These are phyloP conservation scores for Amylocarpus encephaloides DNA, from an alignment of 2,329 filamentous ascomycete genomes.

Conservation along the genomic window DNA sequence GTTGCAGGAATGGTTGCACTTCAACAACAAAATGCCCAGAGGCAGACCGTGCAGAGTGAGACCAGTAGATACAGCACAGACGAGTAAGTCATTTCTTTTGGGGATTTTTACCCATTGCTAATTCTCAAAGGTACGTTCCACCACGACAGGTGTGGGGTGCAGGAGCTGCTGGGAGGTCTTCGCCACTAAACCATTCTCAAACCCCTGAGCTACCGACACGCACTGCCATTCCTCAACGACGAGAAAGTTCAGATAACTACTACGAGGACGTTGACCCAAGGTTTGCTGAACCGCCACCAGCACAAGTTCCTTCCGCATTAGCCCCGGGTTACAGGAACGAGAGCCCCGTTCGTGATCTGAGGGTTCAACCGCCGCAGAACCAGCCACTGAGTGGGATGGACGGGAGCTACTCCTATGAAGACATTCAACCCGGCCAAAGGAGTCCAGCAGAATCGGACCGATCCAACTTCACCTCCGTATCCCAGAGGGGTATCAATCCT, in stretches of 20 bases:
- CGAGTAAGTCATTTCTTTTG: slow-evolving; percentile 51
- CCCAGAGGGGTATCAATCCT: slow-evolving; percentile 81
- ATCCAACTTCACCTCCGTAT: slow-evolving; percentile 85
- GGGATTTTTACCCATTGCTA: slow-evolving; percentile 15
- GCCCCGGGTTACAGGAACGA: slow-evolving; percentile 20
- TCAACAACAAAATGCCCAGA: slow-evolving; percentile 28
- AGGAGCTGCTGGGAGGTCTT: slow-evolving; percentile 37
- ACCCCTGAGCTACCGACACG: background rate
- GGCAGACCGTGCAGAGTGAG: slow-evolving; percentile 53
- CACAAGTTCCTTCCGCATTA: slow-evolving; percentile 31
- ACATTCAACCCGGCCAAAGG: slow-evolving; percentile 53
- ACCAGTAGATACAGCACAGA: slow-evolving; percentile 67
- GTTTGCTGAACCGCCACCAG: slow-evolving; percentile 51
- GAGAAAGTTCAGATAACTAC: slow-evolving; percentile 46
- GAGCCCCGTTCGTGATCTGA: slow-evolving; percentile 22
- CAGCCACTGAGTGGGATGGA: slow-evolving; percentile 17
- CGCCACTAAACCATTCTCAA: slow-evolving; percentile 37
- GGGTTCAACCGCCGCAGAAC: background rate
- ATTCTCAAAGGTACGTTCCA: slow-evolving; percentile 41
- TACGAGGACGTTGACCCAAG: slow-evolving; percentile 92
- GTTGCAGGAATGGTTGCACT: slow-evolving; percentile 68
- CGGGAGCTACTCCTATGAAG: slow-evolving; percentile 51
- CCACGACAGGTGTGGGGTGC: slow-evolving; percentile 52
- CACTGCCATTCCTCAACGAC: slow-evolving; percentile 30
- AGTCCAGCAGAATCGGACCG: slow-evolving; percentile 73